Conservation (phyloP, 2,329 filamentous ascomycete species). For the Macrophomina phaseolina region DNA sequence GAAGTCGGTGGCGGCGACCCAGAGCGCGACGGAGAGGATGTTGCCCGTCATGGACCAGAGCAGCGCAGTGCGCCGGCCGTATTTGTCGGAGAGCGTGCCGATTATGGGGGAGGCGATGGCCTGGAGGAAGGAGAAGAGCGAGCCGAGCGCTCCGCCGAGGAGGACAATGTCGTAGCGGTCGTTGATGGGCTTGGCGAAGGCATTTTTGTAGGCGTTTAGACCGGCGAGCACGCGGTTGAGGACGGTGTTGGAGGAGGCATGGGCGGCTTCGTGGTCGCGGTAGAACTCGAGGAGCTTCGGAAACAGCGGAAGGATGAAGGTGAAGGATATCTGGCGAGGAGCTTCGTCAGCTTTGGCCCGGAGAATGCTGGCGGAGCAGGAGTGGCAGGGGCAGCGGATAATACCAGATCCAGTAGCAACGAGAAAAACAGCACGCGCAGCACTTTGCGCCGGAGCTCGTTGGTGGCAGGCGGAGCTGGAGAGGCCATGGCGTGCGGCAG, state of each 20-base stretch:
- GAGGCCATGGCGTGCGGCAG: slow-evolving; percentile 10
- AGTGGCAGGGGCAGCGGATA: background rate
- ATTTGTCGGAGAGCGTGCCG: slow-evolving; percentile 82
- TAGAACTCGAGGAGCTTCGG: slow-evolving; percentile 96
- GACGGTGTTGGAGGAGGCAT: slow-evolving; percentile 61
- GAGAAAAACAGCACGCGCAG: slow-evolving; percentile 88
- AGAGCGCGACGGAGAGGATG: slow-evolving; percentile 88
- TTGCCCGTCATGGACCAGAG: slow-evolving; percentile 93
- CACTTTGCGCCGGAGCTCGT: slow-evolving; percentile 73
- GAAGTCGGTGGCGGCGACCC: slow-evolving; percentile 93
- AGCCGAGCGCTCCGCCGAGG: slow-evolving; percentile 89
- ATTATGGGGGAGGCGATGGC: slow-evolving; percentile 92
- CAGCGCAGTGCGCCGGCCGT: slow-evolving; percentile 85
- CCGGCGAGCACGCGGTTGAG: slow-evolving; percentile 80
- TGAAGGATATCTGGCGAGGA: slow-evolving; percentile 84
- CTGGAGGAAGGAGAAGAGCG: slow-evolving; percentile 90
- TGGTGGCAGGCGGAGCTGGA: slow-evolving; percentile 42
- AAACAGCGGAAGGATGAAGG: slow-evolving; percentile 96
- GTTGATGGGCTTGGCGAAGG: slow-evolving; percentile 90
- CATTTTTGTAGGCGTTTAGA: slow-evolving; percentile 92
- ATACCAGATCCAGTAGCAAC: slow-evolving; percentile 83
- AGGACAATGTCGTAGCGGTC: slow-evolving; percentile 97
- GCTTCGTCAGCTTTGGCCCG: background rate
- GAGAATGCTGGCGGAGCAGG: background rate
- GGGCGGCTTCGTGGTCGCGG: slow-evolving; percentile 75